Conservation (phyloP, 148 eudicot genomes). For the Pouteria glomerata region DNA sequence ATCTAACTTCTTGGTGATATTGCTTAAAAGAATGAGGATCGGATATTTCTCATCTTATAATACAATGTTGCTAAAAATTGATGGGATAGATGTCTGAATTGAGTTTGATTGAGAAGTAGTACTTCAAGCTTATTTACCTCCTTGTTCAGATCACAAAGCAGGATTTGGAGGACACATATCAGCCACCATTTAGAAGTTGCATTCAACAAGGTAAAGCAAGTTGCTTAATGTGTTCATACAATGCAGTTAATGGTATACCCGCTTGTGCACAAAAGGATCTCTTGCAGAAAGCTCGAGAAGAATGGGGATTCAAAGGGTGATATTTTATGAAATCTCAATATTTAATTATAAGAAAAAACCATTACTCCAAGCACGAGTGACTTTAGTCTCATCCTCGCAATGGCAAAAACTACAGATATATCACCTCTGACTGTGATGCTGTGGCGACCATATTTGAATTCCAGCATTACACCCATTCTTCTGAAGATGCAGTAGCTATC, state of each 20-base stretch:
- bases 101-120: not conserved
- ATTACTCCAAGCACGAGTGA: conserved; percentile 6
- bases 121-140: conserved; percentile 4
- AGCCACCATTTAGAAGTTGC: conserved; percentile 83
- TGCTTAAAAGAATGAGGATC: not conserved
- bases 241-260: conserved; percentile 84
- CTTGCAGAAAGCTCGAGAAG: conserved; percentile 62
- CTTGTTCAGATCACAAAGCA: conserved; percentile 63
- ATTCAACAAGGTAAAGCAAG: conserved; percentile 86
- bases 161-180: conserved; percentile 91
- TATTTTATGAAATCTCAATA: conserved; percentile 11
- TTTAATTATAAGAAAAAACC: not conserved
- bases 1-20: not conserved
- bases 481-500: conserved; percentile 85
- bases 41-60: not conserved
- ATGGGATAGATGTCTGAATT: not conserved
- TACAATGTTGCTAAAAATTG: not conserved
- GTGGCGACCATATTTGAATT: conserved; percentile 87
- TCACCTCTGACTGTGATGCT: conserved; percentile 96
- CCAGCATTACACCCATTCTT: conserved; percentile 54
- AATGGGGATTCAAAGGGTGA: conserved; percentile 94
- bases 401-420: conserved; percentile 54
- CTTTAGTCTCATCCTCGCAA: conserved; percentile 11
- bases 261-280: conserved; percentile 72
- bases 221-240: conserved; percentile 98